phyloP scores from a whole-genome alignment of 1,284 basidiomycete genomes.

The Thelephora terrestris region DNA sequence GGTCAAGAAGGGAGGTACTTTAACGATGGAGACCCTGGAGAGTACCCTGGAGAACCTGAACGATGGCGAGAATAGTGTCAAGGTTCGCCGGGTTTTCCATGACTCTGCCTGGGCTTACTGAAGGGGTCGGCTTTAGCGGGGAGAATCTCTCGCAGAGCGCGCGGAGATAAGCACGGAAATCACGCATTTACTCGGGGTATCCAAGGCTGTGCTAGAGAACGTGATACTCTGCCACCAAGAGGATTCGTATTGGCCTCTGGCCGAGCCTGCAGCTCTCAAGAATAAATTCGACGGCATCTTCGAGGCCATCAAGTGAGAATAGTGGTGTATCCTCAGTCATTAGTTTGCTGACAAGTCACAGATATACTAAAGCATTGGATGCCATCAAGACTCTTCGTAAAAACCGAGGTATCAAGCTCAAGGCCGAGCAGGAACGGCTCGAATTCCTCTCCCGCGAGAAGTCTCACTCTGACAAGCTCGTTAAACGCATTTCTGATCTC shows the following conservation, averaged over 20 bases:
- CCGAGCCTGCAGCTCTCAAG: constrained; percentile 86
- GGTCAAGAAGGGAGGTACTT: constrained; percentile 75
- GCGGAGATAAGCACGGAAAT: constrained; percentile 96
- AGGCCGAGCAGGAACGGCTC: constrained; percentile 87
- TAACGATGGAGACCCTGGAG: constrained; percentile 98
- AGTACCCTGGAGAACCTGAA: constrained; percentile 78
- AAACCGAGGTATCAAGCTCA: constrained; percentile 83
- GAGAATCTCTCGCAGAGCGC: constrained; percentile 87
- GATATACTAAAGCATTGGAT: constrained; percentile 95
- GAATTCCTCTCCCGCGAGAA: constrained; percentile 79
- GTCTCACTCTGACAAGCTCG: constrained; percentile 76
- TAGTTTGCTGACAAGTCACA: constrained; percentile 20
- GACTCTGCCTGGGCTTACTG: not conserved
- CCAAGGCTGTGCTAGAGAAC: constrained; percentile 94
- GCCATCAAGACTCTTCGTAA: constrained; percentile 87
- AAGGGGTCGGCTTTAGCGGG: constrained; percentile 36
- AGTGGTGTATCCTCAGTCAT: constrained; percentile 4
- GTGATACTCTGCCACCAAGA: constrained; percentile 99
- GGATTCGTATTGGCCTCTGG: constrained; percentile 96
- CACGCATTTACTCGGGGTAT: constrained; percentile 88
- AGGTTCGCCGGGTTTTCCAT: constrained; percentile 40
- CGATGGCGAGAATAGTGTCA: constrained; percentile 59
- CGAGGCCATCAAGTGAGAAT: constrained; percentile 82
- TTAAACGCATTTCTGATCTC: constrained; percentile 56
- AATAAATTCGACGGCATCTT: constrained; percentile 99